A percentile compares a stretch with the other conserved stretches of the same genome.
phyloP scores from a whole-genome alignment of 768 basidiomycete species.

The Tulasnella sp. region DNA sequence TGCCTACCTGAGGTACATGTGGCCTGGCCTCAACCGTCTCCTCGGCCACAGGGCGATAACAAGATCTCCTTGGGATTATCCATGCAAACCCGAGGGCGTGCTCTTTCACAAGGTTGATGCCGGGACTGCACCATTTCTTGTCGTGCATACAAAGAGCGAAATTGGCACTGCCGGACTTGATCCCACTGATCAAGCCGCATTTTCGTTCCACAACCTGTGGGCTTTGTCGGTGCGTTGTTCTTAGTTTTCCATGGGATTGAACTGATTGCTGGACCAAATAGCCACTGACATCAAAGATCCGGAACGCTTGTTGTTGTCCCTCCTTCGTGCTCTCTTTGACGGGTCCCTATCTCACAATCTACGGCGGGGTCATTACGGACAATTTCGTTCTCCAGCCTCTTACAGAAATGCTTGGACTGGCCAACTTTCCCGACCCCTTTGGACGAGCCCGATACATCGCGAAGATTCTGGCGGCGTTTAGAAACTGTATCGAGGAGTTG shows the following conservation, averaged over 20 bases:
- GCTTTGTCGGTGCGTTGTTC: not conserved
- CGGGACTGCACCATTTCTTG: not conserved
- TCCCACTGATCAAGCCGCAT: slow-evolving; percentile 23
- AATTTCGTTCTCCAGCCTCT: slow-evolving; percentile 37
- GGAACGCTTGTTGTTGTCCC: slow-evolving; percentile 34
- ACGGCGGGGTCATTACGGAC: slow-evolving; percentile 37
- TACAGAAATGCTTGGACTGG: slow-evolving; percentile 33
- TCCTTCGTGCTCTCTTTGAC: slow-evolving; percentile 35
- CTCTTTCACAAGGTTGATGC: not conserved
- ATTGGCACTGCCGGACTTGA: slow-evolving; percentile 19
- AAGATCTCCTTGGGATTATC: not conserved
- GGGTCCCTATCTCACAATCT: slow-evolving; percentile 37
- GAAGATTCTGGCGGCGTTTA: slow-evolving; percentile 3
- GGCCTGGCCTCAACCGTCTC: not conserved
- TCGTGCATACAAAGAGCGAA: slow-evolving; percentile 21
- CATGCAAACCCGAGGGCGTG: not conserved
- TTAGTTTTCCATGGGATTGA: not conserved
- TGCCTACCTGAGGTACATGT: not conserved
- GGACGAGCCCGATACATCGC: not conserved
- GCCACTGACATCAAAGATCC: slow-evolving; percentile 8
- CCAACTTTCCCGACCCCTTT: slow-evolving; percentile 9
- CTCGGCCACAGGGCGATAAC: not conserved
- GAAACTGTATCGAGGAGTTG: not conserved
- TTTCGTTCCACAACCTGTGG: slow-evolving; percentile 20
- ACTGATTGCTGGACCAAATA: not conserved